Base-by-base conservation (phyloP, 805 yeast genomes). In the Candida incommunis region DNA sequence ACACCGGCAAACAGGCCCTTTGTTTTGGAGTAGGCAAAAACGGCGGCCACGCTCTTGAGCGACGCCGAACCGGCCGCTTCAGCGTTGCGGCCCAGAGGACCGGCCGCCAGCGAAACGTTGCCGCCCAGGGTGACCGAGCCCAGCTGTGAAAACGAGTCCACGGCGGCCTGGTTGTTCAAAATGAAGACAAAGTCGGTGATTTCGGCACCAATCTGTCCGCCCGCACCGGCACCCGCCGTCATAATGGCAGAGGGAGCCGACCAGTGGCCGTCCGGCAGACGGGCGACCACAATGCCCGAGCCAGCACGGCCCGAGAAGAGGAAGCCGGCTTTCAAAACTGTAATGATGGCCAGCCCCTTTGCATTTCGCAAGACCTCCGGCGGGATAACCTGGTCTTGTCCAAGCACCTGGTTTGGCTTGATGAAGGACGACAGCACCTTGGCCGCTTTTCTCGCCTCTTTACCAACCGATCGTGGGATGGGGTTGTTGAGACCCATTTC, bases 161-260 rank as follows among this genome's bases (percentile, higher is more conserved):
- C 98, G 2, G 98, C 97, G 2, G 87, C 76, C 43, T 75, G 71
- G 13, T 83, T 76, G 66, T 92, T 90, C 52, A 90, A 72, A 48
- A 92, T 88, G 61, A 90, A 90, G 23, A 90, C 96, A 59, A 90
- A 90, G 67, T 90, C 97, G 1, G 98, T 90, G 56, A 90, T 68
- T 61, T 90, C 98, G 5, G 95, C 88, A 37, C 98, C 98, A 51
- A 92, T 76, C 67, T 87, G 94, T 40, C 98, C 98, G 48, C 98
- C 98, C 4, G 92, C 96, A 57, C 98, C 97, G 3, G 96, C 97
- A 55, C 97, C 98, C 2, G 95, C 97, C 21, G 96, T 84, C 44
- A 78, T 80, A 52, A 92, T 81, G 7, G 96, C 98, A 2, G 94
- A 80, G 1, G 98, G 98, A 2, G 96, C 94, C 13, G 96, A 87